A percentile compares a stretch with the other conserved stretches of the same genome.
Evolutionary conservation across 331 rosid genomes (phyloP).

Genomic region (Acacia pycnantha): DNA sequence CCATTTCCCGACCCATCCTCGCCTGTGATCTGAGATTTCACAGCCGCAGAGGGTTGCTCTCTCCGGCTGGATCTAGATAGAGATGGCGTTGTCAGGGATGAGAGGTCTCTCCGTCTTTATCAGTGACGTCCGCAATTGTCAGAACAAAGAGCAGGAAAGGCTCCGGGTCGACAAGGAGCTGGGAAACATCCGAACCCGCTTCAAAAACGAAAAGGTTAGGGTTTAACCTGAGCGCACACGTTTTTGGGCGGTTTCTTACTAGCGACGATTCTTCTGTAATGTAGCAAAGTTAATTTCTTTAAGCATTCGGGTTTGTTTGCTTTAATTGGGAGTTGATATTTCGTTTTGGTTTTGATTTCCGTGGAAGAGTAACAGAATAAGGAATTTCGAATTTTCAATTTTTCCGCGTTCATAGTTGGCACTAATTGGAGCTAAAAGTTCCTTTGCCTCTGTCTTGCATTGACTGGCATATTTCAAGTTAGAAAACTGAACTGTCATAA

Average conservation of each 20-base stretch:
- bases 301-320: conserved; percentile 16
- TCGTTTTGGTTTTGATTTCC: conserved; percentile 3
- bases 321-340: conserved; percentile 1
- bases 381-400: neutral
- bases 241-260: conserved; percentile 1
- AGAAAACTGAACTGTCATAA: neutral
- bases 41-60: conserved; percentile 31
- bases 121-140: conserved; percentile 97
- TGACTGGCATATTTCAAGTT: neutral
- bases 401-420: neutral
- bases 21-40: conserved; percentile 44
- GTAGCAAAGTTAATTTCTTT: neutral
- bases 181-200: conserved; percentile 93
- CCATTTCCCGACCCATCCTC: conserved; percentile 19
- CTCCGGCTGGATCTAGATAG: conserved; percentile 58
- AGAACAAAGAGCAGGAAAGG: conserved; percentile 95
- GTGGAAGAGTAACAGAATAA: neutral
- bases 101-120: conserved; percentile 97
- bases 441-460: neutral
- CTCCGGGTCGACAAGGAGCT: conserved; percentile 98
- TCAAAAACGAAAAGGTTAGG: conserved; percentile 95
- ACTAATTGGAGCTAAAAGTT: neutral
- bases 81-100: conserved; percentile 98
- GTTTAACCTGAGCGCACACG: neutral
- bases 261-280: neutral